Evolutionary conservation across 768 basidiomycete species (phyloP), one percentile per base, ranked within the genome.

Genomic region (Lanmaoa rubissima): DNA sequence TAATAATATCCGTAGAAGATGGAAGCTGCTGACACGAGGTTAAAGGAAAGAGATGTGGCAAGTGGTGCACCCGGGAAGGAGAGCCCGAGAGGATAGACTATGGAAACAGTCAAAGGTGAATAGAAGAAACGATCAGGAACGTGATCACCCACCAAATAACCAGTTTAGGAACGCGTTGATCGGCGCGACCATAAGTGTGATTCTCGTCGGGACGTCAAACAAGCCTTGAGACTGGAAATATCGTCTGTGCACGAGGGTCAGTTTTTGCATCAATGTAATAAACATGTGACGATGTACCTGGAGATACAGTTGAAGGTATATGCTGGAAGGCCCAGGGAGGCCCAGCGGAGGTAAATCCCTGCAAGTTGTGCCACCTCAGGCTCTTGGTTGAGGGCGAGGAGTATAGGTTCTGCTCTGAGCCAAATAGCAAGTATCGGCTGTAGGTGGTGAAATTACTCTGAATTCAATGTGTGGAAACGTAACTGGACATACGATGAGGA

Each of bases 51-150:
- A 0, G 90, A 86, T 2, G 94, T 94, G 2, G 95, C 90, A 19
- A 98, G 78, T 0, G 96, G 96, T 4, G 94, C 96, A 14, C 96
- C 96, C 50, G 90, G 84, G 73, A 92, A 99, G 1, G 95, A 95
- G 3, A 98, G 76, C 14, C 89, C 79, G 54, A 97, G 75, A 5
- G 83, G 76, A 36, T 81, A 65, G 1, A 73, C 71, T 73, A 41
- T 0, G 19, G 39, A 35, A 49, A 21, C 19, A 31, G 28, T 31
- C 28, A n/a, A 50, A 21, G 14, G n/a, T 64, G 48, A 59, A 19
- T 31, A 42, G 35, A 42, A 17, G 28, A 48, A 45, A 42, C 8
- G 36, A 40, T 36, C 16, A 21, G 4, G 3, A 48, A 31, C 9
- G 26, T 49, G 48, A 57, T 42, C 13, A n/a, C 75, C 17, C 65